Percentiles rank a stretch among this genome's conserved stretches.
These are phyloP conservation scores for Botrytis medusae DNA, from an alignment of 2,329 filamentous ascomycete genomes.

Conservation along the genomic window DNA sequence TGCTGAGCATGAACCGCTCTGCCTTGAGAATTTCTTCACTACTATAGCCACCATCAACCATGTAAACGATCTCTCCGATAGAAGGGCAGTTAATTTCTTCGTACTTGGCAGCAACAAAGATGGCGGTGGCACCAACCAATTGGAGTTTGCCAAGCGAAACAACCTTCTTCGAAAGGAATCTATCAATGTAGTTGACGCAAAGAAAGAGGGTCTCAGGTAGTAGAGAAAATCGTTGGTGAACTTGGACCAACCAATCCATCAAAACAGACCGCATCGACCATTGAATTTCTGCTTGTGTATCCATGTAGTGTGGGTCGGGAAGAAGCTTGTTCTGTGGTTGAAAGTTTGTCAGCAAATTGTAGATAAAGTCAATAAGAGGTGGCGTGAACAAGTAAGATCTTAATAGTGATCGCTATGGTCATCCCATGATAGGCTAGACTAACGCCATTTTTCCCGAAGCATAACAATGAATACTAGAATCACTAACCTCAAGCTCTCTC, in stretches of 20 bases:
- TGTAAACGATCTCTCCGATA: constrained; percentile 92
- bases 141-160: constrained; percentile 94
- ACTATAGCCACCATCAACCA: constrained; percentile 92
- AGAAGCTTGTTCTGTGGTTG: constrained; percentile 67
- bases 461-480: constrained; percentile 1
- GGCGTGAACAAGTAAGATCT: constrained; percentile 14
- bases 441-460: not conserved
- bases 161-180: constrained; percentile 91
- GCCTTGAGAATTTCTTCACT: constrained; percentile 94
- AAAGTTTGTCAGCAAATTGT: constrained; percentile 24
- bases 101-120: constrained; percentile 96
- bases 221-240: constrained; percentile 86
- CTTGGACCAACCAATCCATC: constrained; percentile 98
- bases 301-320: constrained; percentile 94
- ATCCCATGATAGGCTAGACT: not conserved
- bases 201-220: constrained; percentile 94
- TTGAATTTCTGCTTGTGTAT: constrained; percentile 92
- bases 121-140: constrained; percentile 90
- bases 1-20: constrained; percentile 96
- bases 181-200: constrained; percentile 94
- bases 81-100: constrained; percentile 99
- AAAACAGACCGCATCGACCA: constrained; percentile 98
- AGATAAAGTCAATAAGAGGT: not conserved
- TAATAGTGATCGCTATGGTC: not conserved
- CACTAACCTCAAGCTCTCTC: constrained; percentile 75